Evolutionary conservation across 768 basidiomycete genomes (phyloP).

Genomic region (Trametes coccinea): DNA sequence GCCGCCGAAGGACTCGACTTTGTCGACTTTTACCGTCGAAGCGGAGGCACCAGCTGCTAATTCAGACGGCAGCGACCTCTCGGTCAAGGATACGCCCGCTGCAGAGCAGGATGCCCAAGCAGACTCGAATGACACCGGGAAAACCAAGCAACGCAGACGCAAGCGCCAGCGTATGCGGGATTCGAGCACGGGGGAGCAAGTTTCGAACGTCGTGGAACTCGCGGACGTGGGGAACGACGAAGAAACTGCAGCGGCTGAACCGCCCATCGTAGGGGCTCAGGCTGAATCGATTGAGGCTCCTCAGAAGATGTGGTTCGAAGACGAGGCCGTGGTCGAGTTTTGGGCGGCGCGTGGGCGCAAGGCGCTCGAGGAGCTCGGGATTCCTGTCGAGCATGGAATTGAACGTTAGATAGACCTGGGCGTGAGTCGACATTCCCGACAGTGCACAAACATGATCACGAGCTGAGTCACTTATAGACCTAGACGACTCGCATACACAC

Average conservation of each 20-base stretch:
- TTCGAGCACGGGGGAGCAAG: background rate
- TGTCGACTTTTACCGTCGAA: background rate
- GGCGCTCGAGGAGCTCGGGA: conserved; percentile 49
- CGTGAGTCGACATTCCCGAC: background rate
- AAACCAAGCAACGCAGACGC: background rate
- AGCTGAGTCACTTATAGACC: background rate
- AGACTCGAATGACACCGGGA: background rate
- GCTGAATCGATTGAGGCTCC: background rate
- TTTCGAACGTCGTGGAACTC: background rate
- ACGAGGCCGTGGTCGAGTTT: conserved; percentile 39
- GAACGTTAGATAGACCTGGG: conserved; percentile 18
- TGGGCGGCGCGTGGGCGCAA: conserved; percentile 57
- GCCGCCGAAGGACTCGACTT: background rate
- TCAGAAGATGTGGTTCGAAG: conserved; percentile 53
- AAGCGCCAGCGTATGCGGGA: conserved; percentile 14
- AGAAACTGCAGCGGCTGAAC: background rate
- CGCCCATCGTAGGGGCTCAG: background rate
- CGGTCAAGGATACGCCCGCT: background rate
- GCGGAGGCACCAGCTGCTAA: background rate
- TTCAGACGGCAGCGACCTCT: conserved; percentile 9
- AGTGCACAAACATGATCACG: background rate
- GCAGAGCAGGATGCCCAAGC: background rate
- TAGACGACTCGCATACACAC: background rate
- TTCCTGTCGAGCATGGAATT: conserved; percentile 47
- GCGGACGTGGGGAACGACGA: conserved; percentile 17